Percentiles rank a stretch among this genome's conserved stretches.
These are phyloP conservation scores for Ceraceosorus guamensis DNA, from an alignment of 1,284 basidiomycete species.

Conservation along the genomic window DNA sequence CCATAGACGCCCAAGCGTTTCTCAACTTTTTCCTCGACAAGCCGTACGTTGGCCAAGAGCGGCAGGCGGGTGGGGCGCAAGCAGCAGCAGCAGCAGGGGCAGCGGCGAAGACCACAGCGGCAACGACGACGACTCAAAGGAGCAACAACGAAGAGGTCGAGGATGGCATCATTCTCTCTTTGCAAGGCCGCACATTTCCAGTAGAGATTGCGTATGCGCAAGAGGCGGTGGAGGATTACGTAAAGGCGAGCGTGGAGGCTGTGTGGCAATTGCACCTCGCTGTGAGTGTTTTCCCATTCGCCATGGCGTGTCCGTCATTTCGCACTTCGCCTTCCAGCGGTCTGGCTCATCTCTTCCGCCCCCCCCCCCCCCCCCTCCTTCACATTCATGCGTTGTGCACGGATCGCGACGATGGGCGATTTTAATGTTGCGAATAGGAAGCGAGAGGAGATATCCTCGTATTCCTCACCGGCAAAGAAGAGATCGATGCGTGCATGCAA, in stretches of 20 bases:
- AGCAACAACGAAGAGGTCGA: no score
- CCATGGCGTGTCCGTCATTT: no score
- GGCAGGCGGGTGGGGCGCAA: no score
- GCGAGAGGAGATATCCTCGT: slow-evolving; percentile 52
- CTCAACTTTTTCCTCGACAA: slow-evolving; percentile 74
- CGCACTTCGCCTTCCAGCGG: no score
- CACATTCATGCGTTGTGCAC: no score
- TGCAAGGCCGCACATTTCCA: slow-evolving; percentile 49
- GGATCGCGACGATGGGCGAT: no score
- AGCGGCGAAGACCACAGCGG: slow-evolving; percentile 17
- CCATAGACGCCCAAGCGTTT: slow-evolving; percentile 81
- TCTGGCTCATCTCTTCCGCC: no score
- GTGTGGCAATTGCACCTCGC: slow-evolving; percentile 53
- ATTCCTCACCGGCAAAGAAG: slow-evolving; percentile 50
- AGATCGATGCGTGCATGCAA: slow-evolving; percentile 69
- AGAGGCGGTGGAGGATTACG: slow-evolving; percentile 46
- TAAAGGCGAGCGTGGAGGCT: slow-evolving; percentile 47
- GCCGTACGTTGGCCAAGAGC: no score
- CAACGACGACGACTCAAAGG: no score
- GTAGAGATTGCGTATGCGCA: slow-evolving; percentile 50
- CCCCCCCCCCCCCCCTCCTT: no score
- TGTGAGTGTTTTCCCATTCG: no score
- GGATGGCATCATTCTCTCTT: slow-evolving; percentile 47
- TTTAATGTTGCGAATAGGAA: slow-evolving; percentile 21
- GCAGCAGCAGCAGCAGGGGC: slow-evolving; percentile 46